phyloP scores from a whole-genome alignment of 176 grass and related monocot species.

The Saccharum officinarum region DNA sequence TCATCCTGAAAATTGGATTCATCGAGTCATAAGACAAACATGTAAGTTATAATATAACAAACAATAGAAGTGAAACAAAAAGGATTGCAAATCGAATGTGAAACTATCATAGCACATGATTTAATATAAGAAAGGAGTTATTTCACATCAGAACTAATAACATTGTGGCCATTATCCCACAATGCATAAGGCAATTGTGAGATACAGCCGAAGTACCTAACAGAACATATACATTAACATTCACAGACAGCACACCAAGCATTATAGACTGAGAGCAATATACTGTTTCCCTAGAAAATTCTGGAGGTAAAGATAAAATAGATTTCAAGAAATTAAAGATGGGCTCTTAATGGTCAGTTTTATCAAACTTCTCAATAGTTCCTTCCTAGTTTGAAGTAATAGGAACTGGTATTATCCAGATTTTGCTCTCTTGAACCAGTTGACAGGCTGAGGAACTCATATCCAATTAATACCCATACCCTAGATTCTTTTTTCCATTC shows the following conservation, averaged over 20 bases:
- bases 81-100: background rate
- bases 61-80: background rate
- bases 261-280: slow-evolving; percentile 1
- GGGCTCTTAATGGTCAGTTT: background rate
- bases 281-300: background rate
- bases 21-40: slow-evolving; percentile 7
- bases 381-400: background rate
- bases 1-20: slow-evolving; percentile 49
- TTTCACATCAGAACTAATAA: background rate
- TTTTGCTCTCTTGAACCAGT: background rate
- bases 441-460: background rate
- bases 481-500: background rate
- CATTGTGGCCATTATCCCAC: background rate
- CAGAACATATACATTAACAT: background rate
- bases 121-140: background rate
- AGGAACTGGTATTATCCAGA: background rate
- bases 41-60: slow-evolving; percentile 12
- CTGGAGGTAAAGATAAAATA: background rate
- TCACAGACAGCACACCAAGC: background rate
- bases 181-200: background rate
- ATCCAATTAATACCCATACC: background rate
- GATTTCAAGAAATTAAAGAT: background rate
- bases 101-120: background rate
- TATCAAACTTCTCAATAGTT: slow-evolving; percentile 1
- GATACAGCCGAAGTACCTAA: background rate